These are phyloP conservation scores for Talaromyces thailandensis DNA, from an alignment of 495 filamentous ascomycete species.

Conservation along the genomic window DNA sequence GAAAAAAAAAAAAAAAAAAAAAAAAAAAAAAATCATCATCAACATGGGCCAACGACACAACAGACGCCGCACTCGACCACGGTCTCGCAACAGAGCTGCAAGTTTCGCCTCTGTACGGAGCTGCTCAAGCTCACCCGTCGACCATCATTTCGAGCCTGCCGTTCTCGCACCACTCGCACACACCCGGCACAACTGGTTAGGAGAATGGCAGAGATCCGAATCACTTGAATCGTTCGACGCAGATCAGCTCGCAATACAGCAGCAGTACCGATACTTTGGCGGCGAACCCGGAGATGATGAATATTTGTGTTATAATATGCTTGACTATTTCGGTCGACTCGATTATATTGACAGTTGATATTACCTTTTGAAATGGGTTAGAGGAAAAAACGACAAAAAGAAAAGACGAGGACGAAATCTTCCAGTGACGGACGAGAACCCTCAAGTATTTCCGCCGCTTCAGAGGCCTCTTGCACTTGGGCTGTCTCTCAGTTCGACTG, in stretches of 20 bases:
- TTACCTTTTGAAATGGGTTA: neutral
- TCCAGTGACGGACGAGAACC: neutral
- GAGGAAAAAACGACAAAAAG: neutral
- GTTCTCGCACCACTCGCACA: slow-evolving; percentile 23
- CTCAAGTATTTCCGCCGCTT: neutral
- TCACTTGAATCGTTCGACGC: slow-evolving; percentile 16
- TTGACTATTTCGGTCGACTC: slow-evolving; percentile 39
- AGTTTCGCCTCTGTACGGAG: neutral
- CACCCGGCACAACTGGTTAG: slow-evolving; percentile 33
- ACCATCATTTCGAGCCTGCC: neutral
- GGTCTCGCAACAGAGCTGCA: slow-evolving; percentile 24
- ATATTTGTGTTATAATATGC: slow-evolving; percentile 37
- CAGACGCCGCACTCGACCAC: slow-evolving; percentile 36
- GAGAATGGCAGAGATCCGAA: slow-evolving; percentile 29
- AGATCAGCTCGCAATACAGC: slow-evolving; percentile 11
- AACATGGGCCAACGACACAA: slow-evolving; percentile 41
- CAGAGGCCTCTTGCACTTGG: neutral
- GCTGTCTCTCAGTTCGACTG: slow-evolving; percentile 1
- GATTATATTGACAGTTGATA: slow-evolving; percentile 32
- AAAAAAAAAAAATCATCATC: neutral
- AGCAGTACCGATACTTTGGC: slow-evolving; percentile 37
- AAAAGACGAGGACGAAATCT: neutral
- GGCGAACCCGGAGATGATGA: slow-evolving; percentile 40
- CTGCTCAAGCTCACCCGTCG: slow-evolving; percentile 10
- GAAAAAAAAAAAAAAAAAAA: neutral